A percentile compares a stretch with the other conserved stretches of the same genome.
phyloP scores from a whole-genome alignment of 257 asterid species.

The Solanum microdontum region DNA sequence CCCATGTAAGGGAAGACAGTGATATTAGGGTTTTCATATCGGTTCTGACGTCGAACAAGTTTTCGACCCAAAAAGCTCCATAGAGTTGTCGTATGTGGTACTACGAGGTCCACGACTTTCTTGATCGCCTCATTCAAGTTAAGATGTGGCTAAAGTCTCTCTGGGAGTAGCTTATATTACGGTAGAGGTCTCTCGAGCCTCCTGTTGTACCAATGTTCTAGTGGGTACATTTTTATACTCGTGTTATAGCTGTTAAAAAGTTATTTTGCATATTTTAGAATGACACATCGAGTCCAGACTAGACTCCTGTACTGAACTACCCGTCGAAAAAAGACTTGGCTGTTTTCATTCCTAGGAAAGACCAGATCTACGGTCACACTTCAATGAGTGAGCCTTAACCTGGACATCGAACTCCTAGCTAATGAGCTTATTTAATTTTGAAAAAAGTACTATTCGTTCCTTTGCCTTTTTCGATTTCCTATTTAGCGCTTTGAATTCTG shows the following conservation, averaged over 20 bases:
- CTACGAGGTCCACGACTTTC: no score
- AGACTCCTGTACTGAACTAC: no score
- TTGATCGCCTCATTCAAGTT: no score
- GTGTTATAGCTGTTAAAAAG: background rate
- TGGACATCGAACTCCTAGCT: background rate
- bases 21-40: background rate
- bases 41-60: no score
- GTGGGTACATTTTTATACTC: background rate
- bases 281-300: no score
- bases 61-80: background rate
- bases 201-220: background rate
- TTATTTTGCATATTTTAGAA: background rate
- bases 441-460: background rate
- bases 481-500: no score
- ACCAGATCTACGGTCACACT: background rate
- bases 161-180: no score
- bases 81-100: background rate
- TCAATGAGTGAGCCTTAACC: background rate
- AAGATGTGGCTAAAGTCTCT: no score
- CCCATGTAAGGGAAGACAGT: background rate
- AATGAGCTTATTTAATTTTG: no score
- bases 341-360: background rate
- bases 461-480: background rate
- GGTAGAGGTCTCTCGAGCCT: no score
- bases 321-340: no score